A percentile compares a stretch with the other conserved stretches of the same genome.
Evolutionary conservation across 345 rosid species (phyloP).

Genomic region (Sisymbrium irio): DNA sequence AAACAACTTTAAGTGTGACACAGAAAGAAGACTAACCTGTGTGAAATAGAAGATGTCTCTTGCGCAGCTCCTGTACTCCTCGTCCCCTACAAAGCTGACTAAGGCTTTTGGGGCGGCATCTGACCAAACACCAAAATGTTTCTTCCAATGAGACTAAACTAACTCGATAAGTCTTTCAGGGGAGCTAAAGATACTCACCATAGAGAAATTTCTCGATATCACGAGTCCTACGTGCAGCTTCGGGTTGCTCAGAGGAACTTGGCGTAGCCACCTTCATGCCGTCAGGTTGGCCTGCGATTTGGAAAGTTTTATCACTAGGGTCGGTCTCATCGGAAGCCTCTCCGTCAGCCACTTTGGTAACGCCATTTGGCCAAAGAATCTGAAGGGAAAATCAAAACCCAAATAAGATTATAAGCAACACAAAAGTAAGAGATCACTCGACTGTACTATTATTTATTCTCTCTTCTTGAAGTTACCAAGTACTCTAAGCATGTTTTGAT

Average conservation of each 20-base stretch:
- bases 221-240: slow-evolving; percentile 86
- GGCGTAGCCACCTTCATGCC: slow-evolving; percentile 54
- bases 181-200: slow-evolving; percentile 46
- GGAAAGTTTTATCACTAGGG: slow-evolving; percentile 37
- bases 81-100: slow-evolving; percentile 85
- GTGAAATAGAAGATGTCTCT: slow-evolving; percentile 91
- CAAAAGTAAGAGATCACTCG: not conserved
- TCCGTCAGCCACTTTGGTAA: slow-evolving; percentile 48
- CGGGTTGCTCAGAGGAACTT: slow-evolving; percentile 70
- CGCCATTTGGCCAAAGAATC: slow-evolving; percentile 93
- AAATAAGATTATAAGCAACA: slow-evolving; percentile 11
- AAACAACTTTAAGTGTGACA: not conserved
- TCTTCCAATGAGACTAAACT: not conserved
- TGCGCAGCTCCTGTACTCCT: slow-evolving; percentile 90
- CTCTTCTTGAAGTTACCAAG: not conserved
- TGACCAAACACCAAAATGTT: slow-evolving; percentile 35
- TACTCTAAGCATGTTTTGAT: not conserved
- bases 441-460: not conserved
- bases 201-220: slow-evolving; percentile 78
- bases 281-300: slow-evolving; percentile 47
- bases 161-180: not conserved
- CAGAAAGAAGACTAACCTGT: slow-evolving; percentile 53
- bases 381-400: slow-evolving; percentile 29
- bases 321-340: slow-evolving; percentile 37
- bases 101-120: slow-evolving; percentile 89